phyloP scores from a whole-genome alignment of 2,329 filamentous ascomycete genomes.

The Aspergillus luchuensis region DNA sequence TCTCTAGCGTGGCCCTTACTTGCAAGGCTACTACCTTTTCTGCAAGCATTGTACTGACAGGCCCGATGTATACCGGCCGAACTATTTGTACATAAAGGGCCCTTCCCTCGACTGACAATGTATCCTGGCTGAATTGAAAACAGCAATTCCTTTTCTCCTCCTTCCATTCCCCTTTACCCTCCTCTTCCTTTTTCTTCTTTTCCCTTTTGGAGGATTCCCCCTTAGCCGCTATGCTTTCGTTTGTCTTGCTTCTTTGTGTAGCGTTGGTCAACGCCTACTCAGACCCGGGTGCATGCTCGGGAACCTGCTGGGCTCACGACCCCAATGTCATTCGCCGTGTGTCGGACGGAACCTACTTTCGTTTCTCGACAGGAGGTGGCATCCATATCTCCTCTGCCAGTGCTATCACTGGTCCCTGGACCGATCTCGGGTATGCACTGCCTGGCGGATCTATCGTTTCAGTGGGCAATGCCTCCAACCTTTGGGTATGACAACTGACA shows the following conservation, averaged over 20 bases:
- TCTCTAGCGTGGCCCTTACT: constrained; percentile 1
- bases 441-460: constrained; percentile 48
- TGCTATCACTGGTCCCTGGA: constrained; percentile 54
- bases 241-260: constrained; percentile 7
- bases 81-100: constrained; percentile 5
- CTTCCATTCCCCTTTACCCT: background rate
- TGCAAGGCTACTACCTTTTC: constrained; percentile 2
- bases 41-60: constrained; percentile 3
- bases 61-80: background rate
- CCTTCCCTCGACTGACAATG: constrained; percentile 4
- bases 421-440: constrained; percentile 49
- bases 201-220: background rate
- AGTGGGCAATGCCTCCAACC: constrained; percentile 48
- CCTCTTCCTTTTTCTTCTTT: background rate
- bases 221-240: constrained; percentile 1
- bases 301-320: constrained; percentile 48
- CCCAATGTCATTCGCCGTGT: constrained; percentile 52
- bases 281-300: constrained; percentile 34
- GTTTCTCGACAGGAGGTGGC: constrained; percentile 55
- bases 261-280: constrained; percentile 32
- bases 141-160: background rate
- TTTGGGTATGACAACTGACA: constrained; percentile 46
- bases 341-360: constrained; percentile 56
- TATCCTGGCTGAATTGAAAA: background rate
- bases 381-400: constrained; percentile 52